Base-by-base conservation (phyloP, 331 rosid species). In the Erythrophleum ivorense region DNA sequence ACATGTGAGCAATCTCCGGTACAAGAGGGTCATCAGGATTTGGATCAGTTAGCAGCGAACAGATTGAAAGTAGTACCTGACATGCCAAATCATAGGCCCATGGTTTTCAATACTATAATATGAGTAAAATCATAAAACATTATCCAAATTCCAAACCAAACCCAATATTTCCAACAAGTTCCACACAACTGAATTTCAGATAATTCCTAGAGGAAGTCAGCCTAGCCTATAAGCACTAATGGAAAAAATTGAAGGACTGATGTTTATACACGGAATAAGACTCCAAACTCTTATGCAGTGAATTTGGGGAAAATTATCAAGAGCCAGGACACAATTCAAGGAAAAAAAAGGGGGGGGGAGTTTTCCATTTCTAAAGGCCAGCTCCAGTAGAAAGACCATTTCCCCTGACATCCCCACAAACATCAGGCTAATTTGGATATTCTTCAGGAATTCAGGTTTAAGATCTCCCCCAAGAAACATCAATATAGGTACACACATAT, bases 1-100 rank as follows among this genome's bases (percentile, higher is more conserved):
- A 87, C 88, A 85, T 87, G 69, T 87, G 88, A 45, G 90, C 90
- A 40, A 87, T 87, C 85, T 85, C 86, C 5, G 86, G 90, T 40
- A 84, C 88, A 7, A 85, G 88, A 33, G 90, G 90, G 75, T 87
- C 88, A 43, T 87, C 88, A 14, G 88, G 90, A 78, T 85, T 87
- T 55, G 88, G 90, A 73, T 87, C 88, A 0, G 87, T 87, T 77
- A 87, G 80, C 85, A 87, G 71, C 14, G 88, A 85, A 85, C 88
- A 87, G 70, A 87, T 87, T 29, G 88, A 87, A 53, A 85, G 90
- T 76, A 85, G 66, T 34, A 85, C 90, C 86, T 87, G 78, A 66
- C 79, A 71, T 60, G 75, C 10, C 15, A 71, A 33, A 33, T n/a
- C n/a, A n/a, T 19, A 58, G 33, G 5, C 12, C 14, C 3, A 57